Conservation (phyloP, 495 filamentous ascomycete species). For the Tuber indicum region DNA sequence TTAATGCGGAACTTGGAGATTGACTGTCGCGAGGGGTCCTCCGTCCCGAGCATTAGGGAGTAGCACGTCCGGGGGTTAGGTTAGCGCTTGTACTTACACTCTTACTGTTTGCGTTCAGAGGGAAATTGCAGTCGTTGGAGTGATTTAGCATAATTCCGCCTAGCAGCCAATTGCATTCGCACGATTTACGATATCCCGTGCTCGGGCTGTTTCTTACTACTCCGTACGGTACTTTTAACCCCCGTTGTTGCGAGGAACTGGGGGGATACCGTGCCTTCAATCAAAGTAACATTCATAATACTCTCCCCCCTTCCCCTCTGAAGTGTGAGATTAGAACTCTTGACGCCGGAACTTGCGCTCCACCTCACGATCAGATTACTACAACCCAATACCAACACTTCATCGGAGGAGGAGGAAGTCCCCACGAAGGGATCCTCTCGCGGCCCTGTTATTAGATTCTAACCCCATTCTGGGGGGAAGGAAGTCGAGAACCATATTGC, state of each 20-base stretch:
- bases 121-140: too few relatives aligned
- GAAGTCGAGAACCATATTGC: constrained; percentile 14
- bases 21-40: too few relatives aligned
- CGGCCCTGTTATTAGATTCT: constrained; percentile 26
- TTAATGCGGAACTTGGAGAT: too few relatives aligned
- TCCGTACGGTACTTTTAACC: too few relatives aligned
- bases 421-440: constrained; percentile 16
- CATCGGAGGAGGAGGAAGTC: constrained; percentile 1
- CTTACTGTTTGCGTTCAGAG: too few relatives aligned
- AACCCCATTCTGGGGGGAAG: constrained; percentile 1
- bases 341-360: constrained; percentile 17
- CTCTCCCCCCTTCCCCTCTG: constrained; percentile 28
- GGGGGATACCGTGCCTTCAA: constrained; percentile 23
- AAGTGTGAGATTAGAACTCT: constrained; percentile 26
- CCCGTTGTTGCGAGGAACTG: neutral
- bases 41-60: too few relatives aligned
- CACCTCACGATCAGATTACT: constrained; percentile 15
- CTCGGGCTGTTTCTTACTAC: neutral
- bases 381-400: neutral
- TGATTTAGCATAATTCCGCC: neutral
- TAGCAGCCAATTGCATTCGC: neutral
- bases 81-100: too few relatives aligned
- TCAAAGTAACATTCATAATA: constrained; percentile 27
- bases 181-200: neutral
- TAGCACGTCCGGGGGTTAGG: too few relatives aligned